Evolutionary conservation across 805 yeast species (phyloP), one percentile per base, ranked within the genome.

Genomic region (Kodamaea neixiangensis): DNA sequence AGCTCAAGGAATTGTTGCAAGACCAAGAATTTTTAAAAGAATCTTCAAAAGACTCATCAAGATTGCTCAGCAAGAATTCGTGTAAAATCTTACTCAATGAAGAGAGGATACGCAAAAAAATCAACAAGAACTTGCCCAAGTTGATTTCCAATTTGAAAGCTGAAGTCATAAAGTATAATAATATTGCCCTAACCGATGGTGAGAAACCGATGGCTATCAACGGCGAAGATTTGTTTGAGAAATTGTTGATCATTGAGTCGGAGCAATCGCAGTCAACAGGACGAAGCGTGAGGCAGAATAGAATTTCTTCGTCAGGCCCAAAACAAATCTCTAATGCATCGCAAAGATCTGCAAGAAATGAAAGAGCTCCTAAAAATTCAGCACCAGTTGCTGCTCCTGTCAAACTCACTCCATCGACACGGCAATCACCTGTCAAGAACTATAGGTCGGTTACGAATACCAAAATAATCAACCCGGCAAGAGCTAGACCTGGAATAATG

Each of bases 51-150:
- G 94, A 93, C 64, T 84, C 97, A 0, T 83, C 93, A 0, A 77
- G 98, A 54, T 74, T 92, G 40, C 66, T 87, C 43, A 81, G 86
- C 54, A 81, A 88, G 60, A 85, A 87, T 58, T 86, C 91, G 1
- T 92, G 93, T 55, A 85, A 84, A 53, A 85, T 92, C 19, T 71
- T 93, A 52, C 74, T 87, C 51, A 80, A 86, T 51, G 99, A 93
- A 63, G 97, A 91, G 63, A 85, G 78, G 60, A 73, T 83, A 37
- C 73, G 97, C 49, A 86, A 86, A 57, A 78, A 79, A 48, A 74
- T 92, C 6, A 69, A 80, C n/a, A 82, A 82, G 60, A 79, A 80
- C 57, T 71, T 89, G 57, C 98, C 98, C 0, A 72, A 74, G 34
- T 73, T 87, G 0, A 68, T 89, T 7, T 66, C 71, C 3, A 79